Evolutionary conservation across 768 basidiomycete genomes (phyloP), one percentile per base, ranked within the genome.

Genomic region (Rhodotorula taiwanensis): DNA sequence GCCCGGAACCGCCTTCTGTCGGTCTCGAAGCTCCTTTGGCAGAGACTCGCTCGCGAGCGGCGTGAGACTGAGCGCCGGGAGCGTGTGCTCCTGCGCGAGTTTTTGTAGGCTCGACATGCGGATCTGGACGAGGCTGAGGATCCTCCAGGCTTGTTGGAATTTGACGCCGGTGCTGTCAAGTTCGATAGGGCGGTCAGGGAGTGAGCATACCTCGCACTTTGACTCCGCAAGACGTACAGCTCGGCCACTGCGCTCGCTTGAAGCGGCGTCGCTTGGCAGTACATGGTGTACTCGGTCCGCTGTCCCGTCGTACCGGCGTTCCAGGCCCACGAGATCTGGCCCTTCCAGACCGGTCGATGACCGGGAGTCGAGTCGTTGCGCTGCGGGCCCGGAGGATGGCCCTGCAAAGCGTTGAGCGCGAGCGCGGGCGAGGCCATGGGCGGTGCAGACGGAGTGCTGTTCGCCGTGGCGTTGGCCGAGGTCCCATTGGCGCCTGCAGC

Each of bases 281-380:
- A 69, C 30, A 69, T 57, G 7, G 60, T 54, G 33, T 54, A 61
- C n/a, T 69, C 67, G 20, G 43, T 54, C 52, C 33, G 18, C 34
- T 42, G 34, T 20, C 33, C 48, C 21, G 47, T 27, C 28, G 36
- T 39, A 10, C 30, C 43, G 28, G 49, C 52, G 28, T 30, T 49
- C 30, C 64, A 42, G 7, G 58, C 47, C 52, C 52, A 69, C 51
- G 62, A 60, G 55, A 69, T 64, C 34, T 59, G 42, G 0, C 67
- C 67, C 20, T 55, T 39, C 67, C 67, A 69, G 36, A 62, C 57
- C 7, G 52, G 30, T 23, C 33, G 53, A 33, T 36, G 13, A 16
- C 36, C 36, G 20, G 58, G 49, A 3, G 36, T 20, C 47, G 60
- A 59, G 33, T 45, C 58, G 25, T 48, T 53, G 5, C 45, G n/a